Base-by-base conservation (phyloP, 305 asterid genomes). In the Andrographis paniculata region DNA sequence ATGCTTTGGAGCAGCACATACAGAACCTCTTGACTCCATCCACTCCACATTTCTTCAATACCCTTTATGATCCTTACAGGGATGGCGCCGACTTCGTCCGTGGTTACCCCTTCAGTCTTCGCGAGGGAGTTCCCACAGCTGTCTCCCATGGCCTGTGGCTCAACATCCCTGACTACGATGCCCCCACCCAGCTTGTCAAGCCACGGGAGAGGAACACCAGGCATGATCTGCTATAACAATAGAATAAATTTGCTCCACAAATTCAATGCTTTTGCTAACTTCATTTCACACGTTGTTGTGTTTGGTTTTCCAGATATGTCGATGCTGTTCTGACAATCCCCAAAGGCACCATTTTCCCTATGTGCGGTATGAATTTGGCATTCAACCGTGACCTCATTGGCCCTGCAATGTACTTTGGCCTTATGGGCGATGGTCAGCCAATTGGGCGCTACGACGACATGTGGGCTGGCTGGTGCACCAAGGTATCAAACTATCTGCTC, bases 401-500 rank as follows among this genome's bases (percentile, higher is more conserved):
- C 14, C 71, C 75, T 0, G 75, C 75, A 1, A 69, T 69, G 75
- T 69, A 69, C 65, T 69, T 69, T 22, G 75, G 75, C 8, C 75
- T 69, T 65, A 69, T 69, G 75, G 75, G 75, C 1, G 75, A 69
- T 17, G 75, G 75, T 40, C 75, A 69, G 48, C 75, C 75, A 1
- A 69, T 69, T 9, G 75, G 71, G 42, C 65, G 75, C 18, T 69
- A 69, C 18, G 75, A 64, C 6, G 74, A 68, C 57, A 68, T 68
- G 74, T 68, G 74, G 74, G 74, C 74, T 35, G 74, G 70, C 44
- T 68, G 75, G 75, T 64, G 75, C 68, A 60, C 62, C 50, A 69
- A 69, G 75, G 75, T 69, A 59, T 19, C n/a, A n/a, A n/a, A n/a
- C n/a, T n/a, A n/a, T n/a, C n/a, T n/a, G n/a, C n/a, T n/a, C n/a